Evolutionary conservation across 2,329 filamentous ascomycete species (phyloP), one percentile per base, ranked within the genome.

Genomic region (Diaporthe aspalathi): DNA sequence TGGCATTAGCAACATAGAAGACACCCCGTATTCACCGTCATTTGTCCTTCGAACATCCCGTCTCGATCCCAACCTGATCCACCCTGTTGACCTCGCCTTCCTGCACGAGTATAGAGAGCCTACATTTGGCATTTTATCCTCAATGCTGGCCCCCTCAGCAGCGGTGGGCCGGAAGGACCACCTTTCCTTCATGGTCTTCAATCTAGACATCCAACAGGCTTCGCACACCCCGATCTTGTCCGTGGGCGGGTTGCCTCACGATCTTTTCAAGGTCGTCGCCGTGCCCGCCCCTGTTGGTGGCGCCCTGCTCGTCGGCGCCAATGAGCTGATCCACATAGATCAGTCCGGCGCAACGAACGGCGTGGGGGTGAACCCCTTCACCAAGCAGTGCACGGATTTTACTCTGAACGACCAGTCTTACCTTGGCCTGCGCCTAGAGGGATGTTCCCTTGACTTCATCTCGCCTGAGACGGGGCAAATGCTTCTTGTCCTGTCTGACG

Each of bases 101-200:
- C 85, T 99, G 75, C 90, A 98, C 86, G 95, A 98, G 84, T 99
- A 99, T 82, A 92, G 96, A 80, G 96, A 98, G 82, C 95, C 96
- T 16, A 99, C 96, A 0, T 97, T 99, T 83, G 96, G 95, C 70
- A 95, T 99, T 73, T 86, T 99, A 52, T 96, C 94, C 57, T 93
- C 95, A 1, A 91, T 90, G 67, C 85, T 90, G 74, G 87, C 91
- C 45, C 90, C 92, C 17, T 95, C 94, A n/a, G 86, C 88, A 69
- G 91, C 93, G 3, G 85, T 98, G 67, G 93, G 94, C 77, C 89
- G 94, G 74, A 96, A 92, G 78, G 96, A 99, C 79, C 90, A 93
- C 76, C 85, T 97, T 60, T 92, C 91, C 22, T 99, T 98, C 83
- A 94, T 94, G 78, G 95, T 99, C 73, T 97, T 98, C 78, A 98